These are phyloP conservation scores for Leucocoprinus birnbaumii DNA, from an alignment of 768 basidiomycete species.

Conservation along the genomic window DNA sequence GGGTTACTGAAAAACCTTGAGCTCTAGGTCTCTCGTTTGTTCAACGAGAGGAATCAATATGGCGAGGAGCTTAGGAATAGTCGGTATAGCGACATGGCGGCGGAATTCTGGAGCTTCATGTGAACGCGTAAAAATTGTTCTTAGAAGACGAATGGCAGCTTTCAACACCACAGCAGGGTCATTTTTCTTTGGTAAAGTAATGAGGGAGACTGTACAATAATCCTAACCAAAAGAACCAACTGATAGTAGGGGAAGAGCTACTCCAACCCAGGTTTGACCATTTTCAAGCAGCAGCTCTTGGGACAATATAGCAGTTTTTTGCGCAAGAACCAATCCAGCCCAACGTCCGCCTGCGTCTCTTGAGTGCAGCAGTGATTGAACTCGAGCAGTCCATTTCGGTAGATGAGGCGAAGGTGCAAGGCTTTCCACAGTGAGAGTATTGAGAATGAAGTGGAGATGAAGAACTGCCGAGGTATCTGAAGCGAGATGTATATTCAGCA, in stretches of 20 bases:
- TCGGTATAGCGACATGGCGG: constrained; percentile 70
- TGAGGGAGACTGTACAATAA: constrained; percentile 18
- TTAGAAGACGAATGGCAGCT: constrained; percentile 62
- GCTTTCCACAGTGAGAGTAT: constrained; percentile 46
- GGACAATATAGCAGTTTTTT: constrained; percentile 59
- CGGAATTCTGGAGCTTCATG: constrained; percentile 74
- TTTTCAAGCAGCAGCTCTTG: constrained; percentile 61
- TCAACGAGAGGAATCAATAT: constrained; percentile 57
- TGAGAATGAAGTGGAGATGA: constrained; percentile 58
- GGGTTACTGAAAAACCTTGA: constrained; percentile 43
- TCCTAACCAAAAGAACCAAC: constrained; percentile 46
- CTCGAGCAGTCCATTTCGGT: constrained; percentile 72
- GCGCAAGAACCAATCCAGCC: constrained; percentile 76
- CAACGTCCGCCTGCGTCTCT: constrained; percentile 77
- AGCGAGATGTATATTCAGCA: constrained; percentile 71
- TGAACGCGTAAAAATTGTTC: constrained; percentile 58
- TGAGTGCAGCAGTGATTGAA: constrained; percentile 73
- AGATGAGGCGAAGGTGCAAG: constrained; percentile 64
- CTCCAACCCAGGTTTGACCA: constrained; percentile 70
- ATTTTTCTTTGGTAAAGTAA: constrained; percentile 51
- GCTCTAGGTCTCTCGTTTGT: constrained; percentile 42
- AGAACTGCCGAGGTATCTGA: constrained; percentile 60
- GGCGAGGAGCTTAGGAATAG: constrained; percentile 66
- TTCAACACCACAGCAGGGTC: constrained; percentile 60
- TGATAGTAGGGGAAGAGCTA: constrained; percentile 61